Conservation (phyloP, 176 grass and related monocot genomes). For the Carex cristatella region DNA sequence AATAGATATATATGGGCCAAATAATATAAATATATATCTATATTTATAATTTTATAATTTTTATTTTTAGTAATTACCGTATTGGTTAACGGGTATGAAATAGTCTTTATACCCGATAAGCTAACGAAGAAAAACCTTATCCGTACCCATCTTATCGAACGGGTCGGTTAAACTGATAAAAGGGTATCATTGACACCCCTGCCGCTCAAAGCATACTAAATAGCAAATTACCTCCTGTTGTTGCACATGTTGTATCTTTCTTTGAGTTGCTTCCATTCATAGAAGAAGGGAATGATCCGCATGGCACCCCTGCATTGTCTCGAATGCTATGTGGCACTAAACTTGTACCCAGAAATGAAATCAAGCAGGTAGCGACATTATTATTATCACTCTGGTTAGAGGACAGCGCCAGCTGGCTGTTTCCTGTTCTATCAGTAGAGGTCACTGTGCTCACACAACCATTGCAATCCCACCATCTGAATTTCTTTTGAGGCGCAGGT, state of each 20-base stretch:
- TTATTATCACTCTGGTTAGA: constrained; percentile 19
- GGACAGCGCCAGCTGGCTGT: constrained; percentile 17
- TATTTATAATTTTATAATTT: no score
- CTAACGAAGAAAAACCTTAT: no score
- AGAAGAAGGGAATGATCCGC: constrained; percentile 23
- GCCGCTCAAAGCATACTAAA: background rate
- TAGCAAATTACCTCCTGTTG: constrained; percentile 35
- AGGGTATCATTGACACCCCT: no score
- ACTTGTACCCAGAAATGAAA: constrained; percentile 45
- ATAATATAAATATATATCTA: no score
- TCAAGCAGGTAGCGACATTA: constrained; percentile 34
- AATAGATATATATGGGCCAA: no score
- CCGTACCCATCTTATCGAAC: no score
- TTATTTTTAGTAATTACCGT: no score
- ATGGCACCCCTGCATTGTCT: background rate
- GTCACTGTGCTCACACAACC: constrained; percentile 36
- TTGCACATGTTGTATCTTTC: constrained; percentile 13
- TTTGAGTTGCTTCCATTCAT: constrained; percentile 21
- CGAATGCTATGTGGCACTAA: constrained; percentile 21
- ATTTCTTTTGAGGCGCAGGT: constrained; percentile 35
- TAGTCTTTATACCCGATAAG: no score
- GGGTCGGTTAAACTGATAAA: no score
- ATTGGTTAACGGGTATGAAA: no score
- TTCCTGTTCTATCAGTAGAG: constrained; percentile 11
- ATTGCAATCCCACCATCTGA: constrained; percentile 61